Percentiles rank a stretch among this genome's conserved stretches.
Evolutionary conservation across 2,329 filamentous ascomycete genomes (phyloP).

Genomic region (Aspergillus piperis): DNA sequence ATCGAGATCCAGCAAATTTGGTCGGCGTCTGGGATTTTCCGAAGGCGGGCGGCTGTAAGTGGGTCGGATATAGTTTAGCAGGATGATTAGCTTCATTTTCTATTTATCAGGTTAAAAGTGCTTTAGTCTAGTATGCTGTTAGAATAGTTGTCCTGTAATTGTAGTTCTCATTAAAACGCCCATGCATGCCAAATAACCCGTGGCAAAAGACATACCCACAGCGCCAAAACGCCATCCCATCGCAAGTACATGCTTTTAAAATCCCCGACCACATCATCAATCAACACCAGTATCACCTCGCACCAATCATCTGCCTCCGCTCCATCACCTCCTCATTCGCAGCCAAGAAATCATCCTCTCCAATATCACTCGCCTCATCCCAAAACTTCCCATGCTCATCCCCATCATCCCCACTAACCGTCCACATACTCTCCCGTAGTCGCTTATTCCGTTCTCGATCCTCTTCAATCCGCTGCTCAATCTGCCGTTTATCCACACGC

Average conservation of each 20-base stretch:
- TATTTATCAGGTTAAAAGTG: neutral
- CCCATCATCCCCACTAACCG: conserved; percentile 65
- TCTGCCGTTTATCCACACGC: conserved; percentile 77
- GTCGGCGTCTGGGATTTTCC: conserved; percentile 13
- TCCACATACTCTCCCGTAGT: conserved; percentile 89
- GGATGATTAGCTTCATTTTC: too few species aligned
- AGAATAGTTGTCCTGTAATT: neutral
- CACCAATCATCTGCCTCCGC: conserved; percentile 48
- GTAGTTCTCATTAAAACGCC: neutral
- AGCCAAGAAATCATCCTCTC: conserved; percentile 79
- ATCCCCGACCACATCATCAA: neutral
- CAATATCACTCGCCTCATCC: conserved; percentile 84
- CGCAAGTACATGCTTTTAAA: neutral
- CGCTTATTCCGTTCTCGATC: conserved; percentile 94
- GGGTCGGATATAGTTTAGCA: neutral
- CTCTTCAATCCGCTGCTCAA: conserved; percentile 95
- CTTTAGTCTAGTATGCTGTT: neutral
- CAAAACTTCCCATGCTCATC: conserved; percentile 79
- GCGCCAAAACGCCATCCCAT: neutral
- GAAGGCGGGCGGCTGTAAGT: conserved; percentile 11
- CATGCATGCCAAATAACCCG: neutral
- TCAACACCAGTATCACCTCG: conserved; percentile 7
- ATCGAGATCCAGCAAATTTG: conserved; percentile 4
- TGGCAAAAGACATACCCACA: neutral
- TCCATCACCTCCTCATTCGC: conserved; percentile 72